phyloP scores from a whole-genome alignment of 2,329 filamentous ascomycete genomes.

The Penicillium decumbens region DNA sequence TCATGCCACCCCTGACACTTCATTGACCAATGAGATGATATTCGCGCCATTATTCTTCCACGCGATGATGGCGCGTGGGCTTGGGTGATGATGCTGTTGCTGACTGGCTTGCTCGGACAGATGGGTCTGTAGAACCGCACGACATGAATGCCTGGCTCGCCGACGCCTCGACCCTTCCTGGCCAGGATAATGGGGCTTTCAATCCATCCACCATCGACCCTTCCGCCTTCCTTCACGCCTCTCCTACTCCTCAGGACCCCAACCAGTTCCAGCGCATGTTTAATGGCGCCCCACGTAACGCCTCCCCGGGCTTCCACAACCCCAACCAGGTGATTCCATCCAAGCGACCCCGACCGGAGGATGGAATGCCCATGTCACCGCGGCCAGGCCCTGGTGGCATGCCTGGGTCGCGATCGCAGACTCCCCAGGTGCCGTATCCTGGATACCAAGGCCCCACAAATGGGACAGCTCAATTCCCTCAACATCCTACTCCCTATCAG shows the following conservation, averaged over 20 bases:
- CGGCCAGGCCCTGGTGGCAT: slow-evolving; percentile 68
- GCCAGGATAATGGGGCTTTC: slow-evolving; percentile 48
- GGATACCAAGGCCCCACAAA: slow-evolving; percentile 65
- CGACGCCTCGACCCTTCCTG: slow-evolving; percentile 46
- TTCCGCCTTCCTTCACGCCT: slow-evolving; percentile 47
- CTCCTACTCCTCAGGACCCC: slow-evolving; percentile 47
- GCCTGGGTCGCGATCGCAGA: slow-evolving; percentile 83
- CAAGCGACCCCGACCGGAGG: slow-evolving; percentile 80
- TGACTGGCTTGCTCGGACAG: slow-evolving; percentile 29
- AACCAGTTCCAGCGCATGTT: slow-evolving; percentile 62
- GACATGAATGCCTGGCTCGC: slow-evolving; percentile 51
- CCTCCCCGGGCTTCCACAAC: slow-evolving; percentile 72
- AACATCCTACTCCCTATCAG: slow-evolving; percentile 66
- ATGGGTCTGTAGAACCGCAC: slow-evolving; percentile 46
- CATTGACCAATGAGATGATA: slow-evolving; percentile 18
- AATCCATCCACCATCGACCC: slow-evolving; percentile 45
- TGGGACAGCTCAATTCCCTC: slow-evolving; percentile 55
- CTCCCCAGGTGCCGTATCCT: slow-evolving; percentile 70
- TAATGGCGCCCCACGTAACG: slow-evolving; percentile 78
- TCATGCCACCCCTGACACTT: not conserved
- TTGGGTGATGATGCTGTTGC: slow-evolving; percentile 4
- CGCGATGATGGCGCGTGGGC: slow-evolving; percentile 22
- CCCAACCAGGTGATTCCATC: slow-evolving; percentile 81
- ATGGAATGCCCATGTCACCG: slow-evolving; percentile 78
- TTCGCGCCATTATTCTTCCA: slow-evolving; percentile 11